phyloP scores from a whole-genome alignment of 2,329 filamentous ascomycete species.

The Pseudogymnoascus sp. region DNA sequence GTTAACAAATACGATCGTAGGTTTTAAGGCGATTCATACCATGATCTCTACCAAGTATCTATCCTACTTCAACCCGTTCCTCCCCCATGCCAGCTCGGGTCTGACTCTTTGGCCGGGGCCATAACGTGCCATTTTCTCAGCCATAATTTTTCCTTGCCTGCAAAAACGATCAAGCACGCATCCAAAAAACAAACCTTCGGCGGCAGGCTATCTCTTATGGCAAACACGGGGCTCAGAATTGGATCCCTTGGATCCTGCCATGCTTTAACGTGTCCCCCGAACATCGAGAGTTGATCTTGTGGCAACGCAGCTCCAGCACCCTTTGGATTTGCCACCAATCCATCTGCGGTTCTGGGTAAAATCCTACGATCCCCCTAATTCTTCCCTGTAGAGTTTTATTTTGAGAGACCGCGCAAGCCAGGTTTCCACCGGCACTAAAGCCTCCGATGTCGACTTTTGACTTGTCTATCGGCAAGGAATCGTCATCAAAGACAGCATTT shows the following conservation, averaged over 20 bases:
- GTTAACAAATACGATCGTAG: not conserved
- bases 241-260: conserved; percentile 23
- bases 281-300: conserved; percentile 11
- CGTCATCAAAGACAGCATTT: conserved; percentile 36
- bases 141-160: conserved; percentile 13
- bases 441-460: conserved; percentile 38
- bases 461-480: conserved; percentile 38
- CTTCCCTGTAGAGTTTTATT: conserved; percentile 23
- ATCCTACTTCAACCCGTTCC: conserved; percentile 23
- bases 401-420: conserved; percentile 38
- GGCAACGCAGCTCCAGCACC: not conserved
- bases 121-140: conserved; percentile 15
- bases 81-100: conserved; percentile 16
- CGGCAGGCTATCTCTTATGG: conserved; percentile 19
- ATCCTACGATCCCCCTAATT: conserved; percentile 34
- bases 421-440: conserved; percentile 46
- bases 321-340: not conserved
- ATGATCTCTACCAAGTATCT: conserved; percentile 11
- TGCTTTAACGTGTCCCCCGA: conserved; percentile 20
- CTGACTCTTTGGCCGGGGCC: conserved; percentile 8
- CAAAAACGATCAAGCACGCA: conserved; percentile 21
- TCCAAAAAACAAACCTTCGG: conserved; percentile 20
- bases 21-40: conserved; percentile 1
- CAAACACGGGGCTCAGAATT: conserved; percentile 20
- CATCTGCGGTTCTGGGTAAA: conserved; percentile 16